Conservation (phyloP, 192 early-diverging fungal genomes). For the Anaeromyces robustus region DNA sequence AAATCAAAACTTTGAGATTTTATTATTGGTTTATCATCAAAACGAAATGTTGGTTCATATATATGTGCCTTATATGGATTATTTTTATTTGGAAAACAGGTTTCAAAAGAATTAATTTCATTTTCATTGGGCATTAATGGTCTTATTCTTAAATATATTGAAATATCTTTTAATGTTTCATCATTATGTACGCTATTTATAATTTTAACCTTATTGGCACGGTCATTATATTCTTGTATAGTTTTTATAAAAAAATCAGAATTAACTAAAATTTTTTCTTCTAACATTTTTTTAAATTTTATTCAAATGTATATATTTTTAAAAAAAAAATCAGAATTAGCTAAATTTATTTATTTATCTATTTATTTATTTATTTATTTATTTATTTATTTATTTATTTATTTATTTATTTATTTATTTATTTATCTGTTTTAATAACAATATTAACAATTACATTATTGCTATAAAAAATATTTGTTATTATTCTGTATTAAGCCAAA, state of each 20-base stretch:
- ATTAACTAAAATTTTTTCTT: background rate
- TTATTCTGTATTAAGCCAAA: no score
- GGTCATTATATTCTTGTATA: background rate
- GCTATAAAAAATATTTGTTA: no score
- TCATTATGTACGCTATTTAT: background rate
- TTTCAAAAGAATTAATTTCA: background rate
- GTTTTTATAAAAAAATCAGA: background rate
- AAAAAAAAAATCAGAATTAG: no score
- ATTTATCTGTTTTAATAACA: no score
- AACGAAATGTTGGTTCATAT: background rate
- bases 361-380: no score
- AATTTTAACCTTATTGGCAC: background rate
- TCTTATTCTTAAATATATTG: background rate
- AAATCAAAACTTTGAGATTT: background rate
- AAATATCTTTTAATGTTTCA: background rate
- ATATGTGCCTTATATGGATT: background rate
- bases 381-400: no score
- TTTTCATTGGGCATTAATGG: background rate
- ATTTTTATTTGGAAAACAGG: background rate
- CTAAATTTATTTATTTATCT: no score
- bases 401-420: no score
- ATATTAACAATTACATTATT: no score
- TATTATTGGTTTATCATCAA: background rate
- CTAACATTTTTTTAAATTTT: background rate
- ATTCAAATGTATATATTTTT: no score